A percentile compares a stretch with the other conserved stretches of the same genome.
phyloP scores from a whole-genome alignment of 495 filamentous ascomycete species.

The Hypoxylon lienhwacheense region DNA sequence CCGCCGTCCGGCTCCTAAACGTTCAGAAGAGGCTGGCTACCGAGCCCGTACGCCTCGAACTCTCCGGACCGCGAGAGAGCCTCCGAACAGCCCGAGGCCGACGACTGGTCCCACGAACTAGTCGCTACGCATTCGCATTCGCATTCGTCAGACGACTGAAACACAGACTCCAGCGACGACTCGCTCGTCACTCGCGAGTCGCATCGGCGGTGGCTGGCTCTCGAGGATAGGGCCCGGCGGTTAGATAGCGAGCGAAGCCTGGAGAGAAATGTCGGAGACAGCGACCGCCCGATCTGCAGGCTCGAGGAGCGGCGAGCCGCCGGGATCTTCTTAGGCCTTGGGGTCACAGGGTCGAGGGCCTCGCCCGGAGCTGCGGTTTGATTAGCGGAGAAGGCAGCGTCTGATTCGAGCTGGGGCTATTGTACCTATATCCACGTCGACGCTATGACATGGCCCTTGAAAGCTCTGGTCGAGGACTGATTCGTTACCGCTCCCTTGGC shows the following conservation, averaged over 20 bases:
- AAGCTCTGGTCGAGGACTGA: not conserved
- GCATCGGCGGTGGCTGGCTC: constrained; percentile 13
- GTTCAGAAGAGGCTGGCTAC: constrained; percentile 13
- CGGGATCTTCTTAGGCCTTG: constrained; percentile 11
- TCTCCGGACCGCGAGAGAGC: not conserved
- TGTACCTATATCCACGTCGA: constrained; percentile 8
- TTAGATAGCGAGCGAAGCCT: constrained; percentile 28
- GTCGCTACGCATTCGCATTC: not conserved
- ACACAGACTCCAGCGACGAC: constrained; percentile 28
- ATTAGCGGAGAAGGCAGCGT: not conserved
- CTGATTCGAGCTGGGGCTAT: not conserved
- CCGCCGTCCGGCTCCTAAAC: constrained; percentile 12
- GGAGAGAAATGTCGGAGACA: constrained; percentile 22
- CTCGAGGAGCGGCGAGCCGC: constrained; percentile 24
- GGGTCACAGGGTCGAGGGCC: constrained; percentile 5
- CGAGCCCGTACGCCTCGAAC: constrained; percentile 3
- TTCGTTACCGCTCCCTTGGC: not conserved
- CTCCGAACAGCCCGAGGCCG: constrained; percentile 2
- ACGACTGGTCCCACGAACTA: constrained; percentile 6
- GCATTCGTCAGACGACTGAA: constrained; percentile 5
- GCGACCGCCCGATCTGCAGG: constrained; percentile 3
- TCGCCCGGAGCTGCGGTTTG: constrained; percentile 6
- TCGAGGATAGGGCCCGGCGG: constrained; percentile 26
- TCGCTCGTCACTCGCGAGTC: constrained; percentile 13
- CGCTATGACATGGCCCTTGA: not conserved